A percentile compares a stretch with the other conserved stretches of the same genome.
Evolutionary conservation across 2,329 filamentous ascomycete species (phyloP).

Genomic region (Calonectria montana): DNA sequence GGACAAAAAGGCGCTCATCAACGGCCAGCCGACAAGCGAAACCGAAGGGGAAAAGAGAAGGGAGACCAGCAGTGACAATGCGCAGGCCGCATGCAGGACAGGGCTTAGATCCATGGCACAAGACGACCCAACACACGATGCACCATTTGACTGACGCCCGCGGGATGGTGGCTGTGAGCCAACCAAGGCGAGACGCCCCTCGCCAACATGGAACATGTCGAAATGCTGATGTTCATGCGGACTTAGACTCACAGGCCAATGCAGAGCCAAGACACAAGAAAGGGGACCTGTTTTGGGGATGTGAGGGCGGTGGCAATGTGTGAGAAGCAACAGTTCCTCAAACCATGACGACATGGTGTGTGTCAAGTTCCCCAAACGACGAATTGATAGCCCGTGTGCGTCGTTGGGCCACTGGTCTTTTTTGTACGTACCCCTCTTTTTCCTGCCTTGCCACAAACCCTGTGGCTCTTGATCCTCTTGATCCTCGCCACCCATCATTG

Average conservation of each 20-base stretch:
- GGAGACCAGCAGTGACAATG: not conserved
- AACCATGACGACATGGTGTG: not conserved
- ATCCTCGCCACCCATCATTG: slow-evolving; percentile 5
- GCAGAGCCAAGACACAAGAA: not conserved
- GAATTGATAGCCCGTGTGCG: not conserved
- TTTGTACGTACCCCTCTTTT: not conserved
- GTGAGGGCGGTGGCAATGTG: not conserved
- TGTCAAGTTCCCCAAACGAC: not conserved
- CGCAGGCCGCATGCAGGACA: too few relatives aligned
- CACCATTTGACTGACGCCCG: not conserved
- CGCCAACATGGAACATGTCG: slow-evolving; percentile 15
- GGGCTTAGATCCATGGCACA: slow-evolving; percentile 10
- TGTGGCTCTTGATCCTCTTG: slow-evolving; percentile 2
- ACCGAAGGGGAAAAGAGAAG: not conserved
- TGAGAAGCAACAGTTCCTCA: slow-evolving; percentile 1
- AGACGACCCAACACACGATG: not conserved
- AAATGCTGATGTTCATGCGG: not conserved
- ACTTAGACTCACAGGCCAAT: not conserved
- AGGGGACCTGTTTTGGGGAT: not conserved
- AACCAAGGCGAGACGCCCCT: slow-evolving; percentile 18
- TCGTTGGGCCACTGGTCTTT: not conserved
- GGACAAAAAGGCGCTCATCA: not conserved
- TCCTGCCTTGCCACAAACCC: not conserved
- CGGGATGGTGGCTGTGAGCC: slow-evolving; percentile 1
- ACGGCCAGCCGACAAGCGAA: not conserved